Conservation (phyloP, 2,329 filamentous ascomycete species). For the Exophiala alcalophila region DNA sequence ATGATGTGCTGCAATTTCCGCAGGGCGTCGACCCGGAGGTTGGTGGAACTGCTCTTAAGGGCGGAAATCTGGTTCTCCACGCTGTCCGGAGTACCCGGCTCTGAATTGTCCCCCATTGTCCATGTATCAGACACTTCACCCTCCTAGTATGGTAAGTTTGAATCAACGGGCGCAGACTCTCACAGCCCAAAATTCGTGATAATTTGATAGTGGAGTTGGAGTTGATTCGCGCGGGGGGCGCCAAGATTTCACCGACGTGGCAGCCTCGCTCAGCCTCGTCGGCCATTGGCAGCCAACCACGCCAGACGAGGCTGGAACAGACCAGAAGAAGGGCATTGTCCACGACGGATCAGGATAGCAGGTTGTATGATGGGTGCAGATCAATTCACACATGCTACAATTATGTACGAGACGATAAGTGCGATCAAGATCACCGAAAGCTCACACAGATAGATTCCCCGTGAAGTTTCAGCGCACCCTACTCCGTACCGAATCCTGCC, state of each 20-base stretch:
- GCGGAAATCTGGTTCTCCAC: conserved; percentile 13
- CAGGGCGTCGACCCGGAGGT: conserved; percentile 25
- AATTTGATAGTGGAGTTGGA: conserved; percentile 7
- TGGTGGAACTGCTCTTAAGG: conserved; percentile 27
- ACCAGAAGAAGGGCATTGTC: no score
- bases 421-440: no score
- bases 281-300: background rate
- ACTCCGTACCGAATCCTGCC: no score
- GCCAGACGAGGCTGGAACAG: no score
- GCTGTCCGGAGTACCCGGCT: conserved; percentile 12
- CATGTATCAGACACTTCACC: conserved; percentile 12
- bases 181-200: conserved; percentile 2
- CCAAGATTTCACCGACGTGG: no score
- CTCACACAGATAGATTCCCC: no score
- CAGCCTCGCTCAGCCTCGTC: conserved; percentile 5
- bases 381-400: no score
- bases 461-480: no score
- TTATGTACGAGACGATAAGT: no score
- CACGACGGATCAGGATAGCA: no score
- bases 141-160: background rate
- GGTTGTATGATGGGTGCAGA: no score
- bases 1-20: conserved; percentile 25
- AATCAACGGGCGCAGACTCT: background rate
- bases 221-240: conserved; percentile 3
- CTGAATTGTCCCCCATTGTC: conserved; percentile 24